Conservation (phyloP, 441 rosid species). For the Pelargonium fulgidum region DNA sequence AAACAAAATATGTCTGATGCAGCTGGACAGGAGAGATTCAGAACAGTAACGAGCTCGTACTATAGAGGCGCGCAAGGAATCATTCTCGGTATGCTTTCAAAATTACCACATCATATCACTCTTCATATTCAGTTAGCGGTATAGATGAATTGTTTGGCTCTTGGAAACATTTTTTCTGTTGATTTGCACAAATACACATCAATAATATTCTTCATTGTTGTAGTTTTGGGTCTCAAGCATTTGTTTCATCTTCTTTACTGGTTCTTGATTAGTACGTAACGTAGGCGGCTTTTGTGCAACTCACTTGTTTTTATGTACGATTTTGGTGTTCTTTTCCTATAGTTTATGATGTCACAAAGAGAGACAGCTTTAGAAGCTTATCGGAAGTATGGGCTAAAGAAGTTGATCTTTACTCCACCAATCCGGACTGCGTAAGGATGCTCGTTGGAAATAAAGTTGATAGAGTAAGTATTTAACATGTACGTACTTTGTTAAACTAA, state of each 20-base stretch:
- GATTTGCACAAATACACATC: too few relatives aligned
- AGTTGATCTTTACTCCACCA: conserved; percentile 58
- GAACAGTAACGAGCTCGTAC: conserved; percentile 85
- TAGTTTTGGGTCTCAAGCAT: too few relatives aligned
- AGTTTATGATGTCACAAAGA: conserved; percentile 69
- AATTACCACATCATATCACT: conserved; percentile 6
- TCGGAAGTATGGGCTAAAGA: conserved; percentile 73
- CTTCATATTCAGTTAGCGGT: background rate
- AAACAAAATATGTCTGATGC: conserved; percentile 27
- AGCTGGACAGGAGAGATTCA: conserved; percentile 96
- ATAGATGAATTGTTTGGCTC: background rate
- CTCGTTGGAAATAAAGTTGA: conserved; percentile 78
- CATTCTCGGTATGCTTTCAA: conserved; percentile 54
- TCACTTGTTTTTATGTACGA: too few relatives aligned
- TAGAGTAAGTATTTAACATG: conserved; percentile 24
- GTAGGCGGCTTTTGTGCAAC: too few relatives aligned
- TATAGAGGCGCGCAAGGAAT: conserved; percentile 90
- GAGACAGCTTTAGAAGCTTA: conserved; percentile 56
- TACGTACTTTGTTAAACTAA: too few relatives aligned
- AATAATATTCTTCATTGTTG: too few relatives aligned
- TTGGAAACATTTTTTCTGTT: background rate
- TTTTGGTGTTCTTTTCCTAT: conserved; percentile 18
- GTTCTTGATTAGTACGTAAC: too few relatives aligned
- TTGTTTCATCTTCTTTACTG: too few relatives aligned
- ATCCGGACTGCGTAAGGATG: conserved; percentile 61